A percentile compares a stretch with the other conserved stretches of the same genome.
phyloP scores from a whole-genome alignment of 176 grass and related monocot species.

The Neostapfia colusana region DNA sequence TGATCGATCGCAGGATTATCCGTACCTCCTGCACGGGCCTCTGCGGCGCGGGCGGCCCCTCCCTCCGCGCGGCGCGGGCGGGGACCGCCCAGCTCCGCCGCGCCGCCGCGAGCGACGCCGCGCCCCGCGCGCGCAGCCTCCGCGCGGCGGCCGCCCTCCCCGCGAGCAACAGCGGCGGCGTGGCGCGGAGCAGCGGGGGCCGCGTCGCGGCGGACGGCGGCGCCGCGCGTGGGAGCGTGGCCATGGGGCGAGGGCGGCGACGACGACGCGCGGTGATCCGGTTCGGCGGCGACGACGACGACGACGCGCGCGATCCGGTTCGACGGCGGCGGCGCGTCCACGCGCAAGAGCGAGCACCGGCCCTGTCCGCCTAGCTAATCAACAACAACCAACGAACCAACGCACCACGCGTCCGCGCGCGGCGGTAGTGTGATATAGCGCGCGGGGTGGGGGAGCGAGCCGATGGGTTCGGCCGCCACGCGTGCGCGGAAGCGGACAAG shows the following conservation, averaged over 20 bases:
- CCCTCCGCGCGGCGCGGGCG: conserved; percentile 34
- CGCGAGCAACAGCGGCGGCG: conserved; percentile 59
- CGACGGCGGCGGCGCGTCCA: conserved; percentile 2
- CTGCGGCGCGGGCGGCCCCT: neutral
- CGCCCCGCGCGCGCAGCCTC: conserved; percentile 34
- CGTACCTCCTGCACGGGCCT: conserved; percentile 54
- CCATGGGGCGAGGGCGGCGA: conserved; percentile 24
- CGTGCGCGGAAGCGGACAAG: conserved; percentile 34
- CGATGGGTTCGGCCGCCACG: neutral
- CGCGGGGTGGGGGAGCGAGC: neutral
- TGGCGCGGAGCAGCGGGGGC: conserved; percentile 35
- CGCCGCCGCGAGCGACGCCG: conserved; percentile 40
- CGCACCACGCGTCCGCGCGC: conserved; percentile 21
- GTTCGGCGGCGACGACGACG: neutral
- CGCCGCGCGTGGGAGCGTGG: conserved; percentile 45
- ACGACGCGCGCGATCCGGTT: conserved; percentile 4
- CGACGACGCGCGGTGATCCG: conserved; percentile 19
- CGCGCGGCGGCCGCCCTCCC: conserved; percentile 40
- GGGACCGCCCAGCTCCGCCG: conserved; percentile 43
- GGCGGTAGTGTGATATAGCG: conserved; percentile 12
- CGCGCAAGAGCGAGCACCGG: neutral
- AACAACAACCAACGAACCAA: neutral
- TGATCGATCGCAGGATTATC: neutral
- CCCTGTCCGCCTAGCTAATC: neutral
- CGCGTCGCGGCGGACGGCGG: conserved; percentile 12